Conservation (phyloP, 1,284 basidiomycete genomes). For the Boletus albobrunnescens region DNA sequence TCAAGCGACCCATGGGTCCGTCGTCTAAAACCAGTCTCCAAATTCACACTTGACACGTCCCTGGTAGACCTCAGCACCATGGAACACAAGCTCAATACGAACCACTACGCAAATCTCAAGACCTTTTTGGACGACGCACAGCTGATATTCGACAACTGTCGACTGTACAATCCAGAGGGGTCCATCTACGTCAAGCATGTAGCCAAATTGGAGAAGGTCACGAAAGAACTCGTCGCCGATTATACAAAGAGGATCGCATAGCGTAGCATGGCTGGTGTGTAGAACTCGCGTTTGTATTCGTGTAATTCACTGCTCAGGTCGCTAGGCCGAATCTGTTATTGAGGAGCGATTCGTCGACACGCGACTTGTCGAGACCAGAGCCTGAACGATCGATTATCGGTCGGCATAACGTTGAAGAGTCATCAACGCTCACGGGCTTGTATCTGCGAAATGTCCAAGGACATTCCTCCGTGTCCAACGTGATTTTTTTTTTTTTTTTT, state of each 20-base stretch:
- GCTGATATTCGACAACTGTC: conserved; percentile 90
- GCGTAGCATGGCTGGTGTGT: conserved; percentile 10
- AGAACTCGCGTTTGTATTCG: background rate
- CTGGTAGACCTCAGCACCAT: conserved; percentile 81
- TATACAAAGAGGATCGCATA: conserved; percentile 21
- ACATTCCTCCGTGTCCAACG: too few species aligned
- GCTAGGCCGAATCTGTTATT: background rate
- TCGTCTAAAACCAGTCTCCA: conserved; percentile 7
- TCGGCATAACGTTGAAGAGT: too few species aligned
- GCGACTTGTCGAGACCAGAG: too few species aligned
- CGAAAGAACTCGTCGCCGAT: conserved; percentile 50
- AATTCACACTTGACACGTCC: background rate
- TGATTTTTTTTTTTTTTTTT: too few species aligned
- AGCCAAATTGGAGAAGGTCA: conserved; percentile 72
- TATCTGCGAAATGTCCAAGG: too few species aligned
- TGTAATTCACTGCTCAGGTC: background rate
- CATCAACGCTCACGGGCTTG: too few species aligned
- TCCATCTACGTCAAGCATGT: conserved; percentile 88
- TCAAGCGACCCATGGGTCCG: conserved; percentile 92
- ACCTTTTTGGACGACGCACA: conserved; percentile 79
- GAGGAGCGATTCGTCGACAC: too few species aligned
- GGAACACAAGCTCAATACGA: conserved; percentile 86
- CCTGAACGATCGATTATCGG: too few species aligned
- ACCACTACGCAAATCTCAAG: conserved; percentile 75
- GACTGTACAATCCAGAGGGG: conserved; percentile 82